Conservation (phyloP, 306 rosid species). For the Hippophae gyantsensis region DNA sequence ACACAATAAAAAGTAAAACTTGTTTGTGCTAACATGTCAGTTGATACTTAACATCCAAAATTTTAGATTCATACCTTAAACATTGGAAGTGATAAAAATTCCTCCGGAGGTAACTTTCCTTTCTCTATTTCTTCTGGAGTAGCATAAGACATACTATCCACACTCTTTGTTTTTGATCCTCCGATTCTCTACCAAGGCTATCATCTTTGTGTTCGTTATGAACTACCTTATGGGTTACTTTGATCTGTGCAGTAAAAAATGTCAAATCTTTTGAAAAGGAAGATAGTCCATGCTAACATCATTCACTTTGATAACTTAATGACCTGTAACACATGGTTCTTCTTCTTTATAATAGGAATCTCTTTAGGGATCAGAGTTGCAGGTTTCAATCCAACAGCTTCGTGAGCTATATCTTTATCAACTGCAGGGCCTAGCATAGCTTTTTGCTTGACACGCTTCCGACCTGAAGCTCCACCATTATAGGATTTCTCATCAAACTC, state of each 20-base stretch:
- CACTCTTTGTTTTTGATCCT: slow-evolving; percentile 39
- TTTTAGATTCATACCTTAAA: slow-evolving; percentile 57
- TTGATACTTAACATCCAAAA: neutral
- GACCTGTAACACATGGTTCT: slow-evolving; percentile 68
- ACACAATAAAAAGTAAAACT: too few species aligned
- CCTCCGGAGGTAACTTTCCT: slow-evolving; percentile 81
- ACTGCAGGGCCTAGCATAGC: slow-evolving; percentile 82
- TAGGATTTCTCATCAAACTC: slow-evolving; percentile 28
- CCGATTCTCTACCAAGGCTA: slow-evolving; percentile 27
- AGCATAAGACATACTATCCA: slow-evolving; percentile 42
- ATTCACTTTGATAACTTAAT: slow-evolving; percentile 18
- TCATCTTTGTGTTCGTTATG: slow-evolving; percentile 41
- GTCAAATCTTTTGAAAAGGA: slow-evolving; percentile 7
- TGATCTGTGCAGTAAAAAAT: slow-evolving; percentile 47
- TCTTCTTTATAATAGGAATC: slow-evolving; percentile 71
- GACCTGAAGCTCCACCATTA: slow-evolving; percentile 25
- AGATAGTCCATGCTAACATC: slow-evolving; percentile 12
- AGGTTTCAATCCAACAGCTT: slow-evolving; percentile 76
- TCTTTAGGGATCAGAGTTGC: slow-evolving; percentile 80
- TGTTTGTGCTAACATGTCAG: neutral
- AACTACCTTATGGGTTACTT: slow-evolving; percentile 49
- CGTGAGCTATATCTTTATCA: slow-evolving; percentile 83
- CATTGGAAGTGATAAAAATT: slow-evolving; percentile 83
- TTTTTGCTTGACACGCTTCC: slow-evolving; percentile 58
- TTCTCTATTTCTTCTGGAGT: slow-evolving; percentile 62